Evolutionary conservation across 768 basidiomycete species (phyloP), one percentile per base, ranked within the genome.

Genomic region (Zangia roseola): DNA sequence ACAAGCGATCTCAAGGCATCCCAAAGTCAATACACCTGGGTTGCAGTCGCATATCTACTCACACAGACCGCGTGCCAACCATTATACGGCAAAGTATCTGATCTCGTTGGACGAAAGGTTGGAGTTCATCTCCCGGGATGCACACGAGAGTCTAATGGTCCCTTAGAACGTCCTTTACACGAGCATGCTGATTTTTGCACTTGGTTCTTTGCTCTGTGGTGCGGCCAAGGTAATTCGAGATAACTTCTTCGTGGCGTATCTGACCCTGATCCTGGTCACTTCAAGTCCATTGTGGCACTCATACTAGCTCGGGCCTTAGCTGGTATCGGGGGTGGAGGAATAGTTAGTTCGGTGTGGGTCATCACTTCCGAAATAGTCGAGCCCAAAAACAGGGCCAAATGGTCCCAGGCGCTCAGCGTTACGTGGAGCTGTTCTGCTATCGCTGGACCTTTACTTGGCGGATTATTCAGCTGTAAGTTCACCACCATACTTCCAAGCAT

Each of bases 351-450:
- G 36, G 89, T 92, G 30, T 92, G 91, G 91, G 81, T 88, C 20
- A 84, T 93, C 50, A 91, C 88, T 38, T 80, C 89, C 54, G 90
- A 93, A 64, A 82, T 93, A 50, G 90, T 92, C 35, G 81, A 84
- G 64, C 76, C 82, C 24, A 74, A 71, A 52, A 71, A 77, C 50
- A 81, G 88, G 49, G 84, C 88, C 41, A 88, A 83, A 64, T 92
- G 88, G 90, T 89, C 87, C 10, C 87, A 88, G 65, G 88, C 88
- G 17, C 75, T 91, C 26, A 91, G 89, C 55, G 65, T 91, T 45
- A 92, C 90, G 31, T 92, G 90, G 90, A 84, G 84, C 52, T 88
- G 86, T 63, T 92, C 90, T 36, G 90, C 90, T 28, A 67, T 91
- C 53, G 88, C 89, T 40, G 90, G 91, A 6, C 90, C 90, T 19